A percentile compares a stretch with the other conserved stretches of the same genome.
Conservation (phyloP, 208 protist genomes). For the Eutreptiella sp. region DNA sequence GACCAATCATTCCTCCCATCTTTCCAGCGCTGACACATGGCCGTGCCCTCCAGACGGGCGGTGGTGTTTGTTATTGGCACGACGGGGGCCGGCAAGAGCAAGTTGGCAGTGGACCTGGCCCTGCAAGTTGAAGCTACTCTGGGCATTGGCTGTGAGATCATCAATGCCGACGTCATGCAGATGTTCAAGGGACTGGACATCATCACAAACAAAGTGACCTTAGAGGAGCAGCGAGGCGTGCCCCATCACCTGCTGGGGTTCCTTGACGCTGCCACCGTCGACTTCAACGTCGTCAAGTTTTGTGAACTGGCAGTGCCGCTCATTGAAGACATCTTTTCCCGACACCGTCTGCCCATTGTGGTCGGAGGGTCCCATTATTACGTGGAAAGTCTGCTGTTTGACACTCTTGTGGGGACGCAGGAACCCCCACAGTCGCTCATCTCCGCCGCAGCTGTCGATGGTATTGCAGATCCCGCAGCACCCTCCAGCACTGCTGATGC, state of each 20-base stretch:
- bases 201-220: constrained; percentile 40
- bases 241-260: constrained; percentile 37
- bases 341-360: constrained; percentile 25
- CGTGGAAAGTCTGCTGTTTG: constrained; percentile 27
- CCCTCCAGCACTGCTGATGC: constrained; percentile 12
- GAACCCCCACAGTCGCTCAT: constrained; percentile 1
- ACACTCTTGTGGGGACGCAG: no score
- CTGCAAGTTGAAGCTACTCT: not conserved
- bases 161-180: constrained; percentile 42
- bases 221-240: constrained; percentile 27
- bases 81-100: constrained; percentile 40
- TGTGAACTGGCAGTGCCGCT: not conserved
- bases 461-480: no score
- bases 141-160: constrained; percentile 20
- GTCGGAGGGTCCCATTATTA: constrained; percentile 26
- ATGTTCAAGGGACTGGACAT: constrained; percentile 43
- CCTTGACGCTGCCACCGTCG: constrained; percentile 23
- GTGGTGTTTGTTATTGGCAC: constrained; percentile 36
- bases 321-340: constrained; percentile 20
- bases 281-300: constrained; percentile 17
- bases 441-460: not conserved
- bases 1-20: no score
- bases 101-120: constrained; percentile 40
- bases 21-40: no score
- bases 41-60: no score